Percentiles rank a stretch among this genome's conserved stretches.
phyloP scores from a whole-genome alignment of 495 filamentous ascomycete species.

The Tuber aestivum region DNA sequence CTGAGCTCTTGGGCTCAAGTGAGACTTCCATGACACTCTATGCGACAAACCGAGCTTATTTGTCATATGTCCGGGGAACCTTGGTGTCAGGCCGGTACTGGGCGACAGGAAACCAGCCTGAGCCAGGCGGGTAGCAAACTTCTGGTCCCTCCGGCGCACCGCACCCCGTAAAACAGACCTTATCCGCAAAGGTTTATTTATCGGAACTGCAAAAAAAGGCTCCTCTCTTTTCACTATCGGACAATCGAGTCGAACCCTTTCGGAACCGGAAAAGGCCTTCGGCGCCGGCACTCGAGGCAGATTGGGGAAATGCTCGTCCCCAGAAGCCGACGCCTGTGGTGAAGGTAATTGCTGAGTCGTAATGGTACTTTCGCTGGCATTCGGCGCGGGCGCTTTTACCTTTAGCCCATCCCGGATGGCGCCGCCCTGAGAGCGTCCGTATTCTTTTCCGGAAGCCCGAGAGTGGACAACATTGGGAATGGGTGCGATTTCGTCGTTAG shows the following conservation, averaged over 20 bases:
- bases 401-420: constrained; percentile 18
- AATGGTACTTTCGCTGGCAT: constrained; percentile 16
- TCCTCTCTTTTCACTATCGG: constrained; percentile 18
- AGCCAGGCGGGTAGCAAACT: background rate
- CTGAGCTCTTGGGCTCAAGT: background rate
- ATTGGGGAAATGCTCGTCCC: constrained; percentile 20
- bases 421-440: constrained; percentile 10
- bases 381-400: constrained; percentile 19
- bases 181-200: constrained; percentile 7
- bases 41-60: background rate
- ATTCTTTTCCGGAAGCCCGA: background rate
- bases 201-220: constrained; percentile 27
- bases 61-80: constrained; percentile 16
- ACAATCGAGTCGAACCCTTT: background rate
- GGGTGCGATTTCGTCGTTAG: background rate
- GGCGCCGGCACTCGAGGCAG: constrained; percentile 10
- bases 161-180: constrained; percentile 12
- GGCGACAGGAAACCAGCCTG: background rate
- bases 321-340: constrained; percentile 35
- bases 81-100: background rate
- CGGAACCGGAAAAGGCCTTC: background rate
- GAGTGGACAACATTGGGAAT: background rate
- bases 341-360: constrained; percentile 38
- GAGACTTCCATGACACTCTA: background rate
- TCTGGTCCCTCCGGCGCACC: constrained; percentile 15